Conservation (phyloP, 129 eudicot species). For the Lactuca saligna region DNA sequence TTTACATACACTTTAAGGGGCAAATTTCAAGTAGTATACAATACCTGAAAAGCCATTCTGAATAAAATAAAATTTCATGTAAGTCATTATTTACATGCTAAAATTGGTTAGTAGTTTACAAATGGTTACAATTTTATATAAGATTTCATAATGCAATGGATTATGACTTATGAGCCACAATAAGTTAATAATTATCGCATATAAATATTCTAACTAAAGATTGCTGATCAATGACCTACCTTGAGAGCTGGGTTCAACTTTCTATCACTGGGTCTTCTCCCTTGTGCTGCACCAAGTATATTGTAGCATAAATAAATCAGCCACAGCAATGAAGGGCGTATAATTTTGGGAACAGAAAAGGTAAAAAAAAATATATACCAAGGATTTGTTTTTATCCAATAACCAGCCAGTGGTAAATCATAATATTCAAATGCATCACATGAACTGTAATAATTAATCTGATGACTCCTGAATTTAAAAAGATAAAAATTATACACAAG, state of each 20-base stretch:
- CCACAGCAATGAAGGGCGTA: conserved; percentile 1
- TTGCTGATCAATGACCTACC: conserved; percentile 8
- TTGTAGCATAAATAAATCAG: neutral
- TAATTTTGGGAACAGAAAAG: neutral
- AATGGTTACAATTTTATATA: too few relatives aligned
- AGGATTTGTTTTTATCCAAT: conserved; percentile 17
- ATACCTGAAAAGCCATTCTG: too few relatives aligned
- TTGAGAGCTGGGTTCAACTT: neutral
- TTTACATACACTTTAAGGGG: too few relatives aligned
- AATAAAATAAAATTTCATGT: too few relatives aligned
- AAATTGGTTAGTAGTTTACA: too few relatives aligned
- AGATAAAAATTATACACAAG: neutral
- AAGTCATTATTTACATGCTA: too few relatives aligned
- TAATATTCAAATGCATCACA: neutral
- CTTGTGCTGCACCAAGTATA: neutral
- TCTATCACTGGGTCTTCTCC: neutral
- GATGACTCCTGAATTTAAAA: neutral
- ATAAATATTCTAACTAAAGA: conserved; percentile 9
- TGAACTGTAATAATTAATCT: conserved; percentile 27
- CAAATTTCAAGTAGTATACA: too few relatives aligned
- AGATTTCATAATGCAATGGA: conserved; percentile 9
- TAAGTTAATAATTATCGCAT: neutral
- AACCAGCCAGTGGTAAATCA: neutral
- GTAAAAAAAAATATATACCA: neutral
- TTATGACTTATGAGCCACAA: conserved; percentile 10